Conservation (phyloP, 768 basidiomycete genomes). For the Butyriboletus loyo region DNA sequence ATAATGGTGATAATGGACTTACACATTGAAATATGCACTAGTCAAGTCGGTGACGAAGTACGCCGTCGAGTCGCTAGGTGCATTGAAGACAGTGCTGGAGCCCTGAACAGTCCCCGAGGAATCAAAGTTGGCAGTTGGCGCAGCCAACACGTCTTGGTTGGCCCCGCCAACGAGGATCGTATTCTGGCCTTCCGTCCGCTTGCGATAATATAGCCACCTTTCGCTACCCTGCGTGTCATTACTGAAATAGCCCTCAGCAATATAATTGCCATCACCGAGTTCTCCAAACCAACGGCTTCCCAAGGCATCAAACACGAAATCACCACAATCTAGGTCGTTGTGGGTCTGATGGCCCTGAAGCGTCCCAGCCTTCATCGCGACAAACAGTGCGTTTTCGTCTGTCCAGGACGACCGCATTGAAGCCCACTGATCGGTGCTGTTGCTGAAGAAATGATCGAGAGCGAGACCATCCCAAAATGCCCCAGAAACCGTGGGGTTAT, state of each 20-base stretch:
- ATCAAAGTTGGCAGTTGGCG: constrained; percentile 55
- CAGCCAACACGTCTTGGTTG: constrained; percentile 79
- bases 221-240: constrained; percentile 62
- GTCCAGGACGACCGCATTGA: constrained; percentile 95
- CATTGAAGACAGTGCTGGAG: constrained; percentile 73
- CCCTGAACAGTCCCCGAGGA: constrained; percentile 68
- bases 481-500: constrained; percentile 75
- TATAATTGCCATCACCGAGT: constrained; percentile 86
- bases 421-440: constrained; percentile 75
- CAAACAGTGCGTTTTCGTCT: constrained; percentile 73
- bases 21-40: constrained; percentile 74
- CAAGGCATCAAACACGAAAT: constrained; percentile 93
- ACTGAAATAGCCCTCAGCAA: constrained; percentile 72
- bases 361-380: constrained; percentile 86
- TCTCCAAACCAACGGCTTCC: constrained; percentile 96
- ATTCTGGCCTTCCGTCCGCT: constrained; percentile 97
- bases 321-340: constrained; percentile 91
- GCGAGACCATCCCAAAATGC: constrained; percentile 89
- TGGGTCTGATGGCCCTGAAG: constrained; percentile 87
- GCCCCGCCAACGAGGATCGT: constrained; percentile 70
- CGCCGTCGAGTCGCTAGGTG: constrained; percentile 68
- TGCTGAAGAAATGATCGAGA: constrained; percentile 81
- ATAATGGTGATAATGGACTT: constrained; percentile 30
- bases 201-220: constrained; percentile 94
- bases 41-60: constrained; percentile 79